Conservation (phyloP, 2,329 filamentous ascomycete genomes). For the Diaporthe capsici region DNA sequence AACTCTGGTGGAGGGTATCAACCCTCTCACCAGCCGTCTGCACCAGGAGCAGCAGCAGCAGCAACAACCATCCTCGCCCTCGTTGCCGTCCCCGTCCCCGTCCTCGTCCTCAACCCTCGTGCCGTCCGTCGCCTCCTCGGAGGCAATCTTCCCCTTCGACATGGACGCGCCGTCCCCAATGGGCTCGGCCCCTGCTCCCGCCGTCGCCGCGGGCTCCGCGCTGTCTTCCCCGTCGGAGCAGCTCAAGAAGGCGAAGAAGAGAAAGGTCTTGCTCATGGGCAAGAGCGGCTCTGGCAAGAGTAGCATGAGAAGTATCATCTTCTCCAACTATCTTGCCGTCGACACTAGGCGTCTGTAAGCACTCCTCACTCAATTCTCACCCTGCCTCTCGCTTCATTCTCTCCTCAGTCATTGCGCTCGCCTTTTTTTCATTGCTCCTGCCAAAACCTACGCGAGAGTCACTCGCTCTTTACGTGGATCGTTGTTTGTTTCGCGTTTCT, state of each 20-base stretch:
- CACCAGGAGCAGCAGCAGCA: constrained; percentile 1
- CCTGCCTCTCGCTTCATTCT: neutral
- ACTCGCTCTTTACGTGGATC: neutral
- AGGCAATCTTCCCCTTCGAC: constrained; percentile 21
- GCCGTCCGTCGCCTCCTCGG: constrained; percentile 20
- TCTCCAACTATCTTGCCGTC: constrained; percentile 98
- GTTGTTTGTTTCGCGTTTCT: neutral
- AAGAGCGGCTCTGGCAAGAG: constrained; percentile 98
- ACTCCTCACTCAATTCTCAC: neutral
- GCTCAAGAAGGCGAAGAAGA: constrained; percentile 82
- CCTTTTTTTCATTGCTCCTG: neutral
- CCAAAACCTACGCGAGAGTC: neutral
- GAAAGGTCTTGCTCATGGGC: constrained; percentile 91
- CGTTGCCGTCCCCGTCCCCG: neutral
- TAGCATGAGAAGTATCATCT: constrained; percentile 98
- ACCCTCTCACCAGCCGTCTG: constrained; percentile 10
- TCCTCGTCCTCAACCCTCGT: neutral
- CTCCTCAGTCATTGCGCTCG: neutral
- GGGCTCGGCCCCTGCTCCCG: constrained; percentile 41
- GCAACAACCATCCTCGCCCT: neutral
- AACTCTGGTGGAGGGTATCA: constrained; percentile 30
- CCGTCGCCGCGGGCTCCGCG: constrained; percentile 49
- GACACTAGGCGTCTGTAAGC: constrained; percentile 86
- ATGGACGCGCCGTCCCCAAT: constrained; percentile 44
- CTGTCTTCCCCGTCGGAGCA: constrained; percentile 55